Conservation (phyloP, 2,329 filamentous ascomycete genomes). For the Scedosporium apiospermum region DNA sequence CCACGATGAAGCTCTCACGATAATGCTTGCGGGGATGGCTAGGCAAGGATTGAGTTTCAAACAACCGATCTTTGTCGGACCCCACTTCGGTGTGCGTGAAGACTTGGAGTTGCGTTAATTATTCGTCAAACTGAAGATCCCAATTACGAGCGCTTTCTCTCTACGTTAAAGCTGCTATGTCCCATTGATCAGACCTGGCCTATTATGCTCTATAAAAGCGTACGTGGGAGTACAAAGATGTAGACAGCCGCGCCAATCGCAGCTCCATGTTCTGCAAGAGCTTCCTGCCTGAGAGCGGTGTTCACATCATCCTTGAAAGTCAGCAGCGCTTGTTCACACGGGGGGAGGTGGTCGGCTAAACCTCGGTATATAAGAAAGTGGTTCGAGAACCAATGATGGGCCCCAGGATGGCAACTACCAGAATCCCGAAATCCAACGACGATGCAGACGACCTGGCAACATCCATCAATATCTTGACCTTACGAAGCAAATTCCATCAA, state of each 20-base stretch:
- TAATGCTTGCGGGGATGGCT: background rate
- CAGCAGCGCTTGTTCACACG: too few relatives aligned
- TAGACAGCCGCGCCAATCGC: background rate
- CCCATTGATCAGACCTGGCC: background rate
- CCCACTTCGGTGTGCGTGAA: too few relatives aligned
- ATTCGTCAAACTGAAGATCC: too few relatives aligned
- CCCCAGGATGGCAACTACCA: background rate
- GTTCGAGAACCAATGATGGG: background rate
- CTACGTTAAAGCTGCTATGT: background rate
- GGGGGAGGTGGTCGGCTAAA: background rate
- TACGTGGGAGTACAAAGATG: background rate
- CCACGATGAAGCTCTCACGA: background rate
- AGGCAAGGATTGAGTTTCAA: background rate
- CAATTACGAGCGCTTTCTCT: too few relatives aligned
- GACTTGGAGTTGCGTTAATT: too few relatives aligned
- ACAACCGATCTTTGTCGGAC: too few relatives aligned
- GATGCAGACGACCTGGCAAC: background rate
- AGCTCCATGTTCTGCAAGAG: background rate
- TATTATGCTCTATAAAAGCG: background rate
- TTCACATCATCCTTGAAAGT: background rate
- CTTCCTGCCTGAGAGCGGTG: background rate
- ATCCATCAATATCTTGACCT: background rate
- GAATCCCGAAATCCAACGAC: background rate
- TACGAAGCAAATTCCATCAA: constrained; percentile 18
- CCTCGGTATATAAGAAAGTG: background rate